Evolutionary conservation across 345 rosid genomes (phyloP).

Genomic region (Gossypium mustelinum): DNA sequence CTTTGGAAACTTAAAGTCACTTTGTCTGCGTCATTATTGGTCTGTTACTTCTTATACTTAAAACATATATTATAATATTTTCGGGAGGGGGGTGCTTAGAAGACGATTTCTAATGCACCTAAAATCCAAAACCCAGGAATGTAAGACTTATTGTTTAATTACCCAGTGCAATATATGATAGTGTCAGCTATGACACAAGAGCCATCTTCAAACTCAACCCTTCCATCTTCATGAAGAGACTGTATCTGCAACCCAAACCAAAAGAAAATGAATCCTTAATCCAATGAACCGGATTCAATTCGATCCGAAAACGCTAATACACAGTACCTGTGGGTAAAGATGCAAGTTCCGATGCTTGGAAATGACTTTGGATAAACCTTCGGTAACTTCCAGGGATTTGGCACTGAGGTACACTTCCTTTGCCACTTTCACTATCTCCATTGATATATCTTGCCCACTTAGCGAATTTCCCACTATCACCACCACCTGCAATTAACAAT

Average conservation of each 20-base stretch:
- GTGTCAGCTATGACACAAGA: slow-evolving; percentile 61
- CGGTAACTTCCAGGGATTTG: not conserved
- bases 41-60: not conserved
- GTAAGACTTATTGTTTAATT: slow-evolving; percentile 14
- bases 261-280: not conserved
- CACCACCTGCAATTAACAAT: slow-evolving; percentile 41
- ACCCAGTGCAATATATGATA: slow-evolving; percentile 91
- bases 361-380: slow-evolving; percentile 6
- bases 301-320: not conserved
- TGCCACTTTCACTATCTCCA: slow-evolving; percentile 79
- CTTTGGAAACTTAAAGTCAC: not conserved
- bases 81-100: too few species aligned
- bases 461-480: slow-evolving; percentile 76
- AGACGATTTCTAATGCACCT: too few species aligned
- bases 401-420: slow-evolving; percentile 16
- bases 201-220: slow-evolving; percentile 57
- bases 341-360: not conserved
- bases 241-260: slow-evolving; percentile 45
- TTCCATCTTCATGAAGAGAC: slow-evolving; percentile 61
- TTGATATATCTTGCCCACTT: slow-evolving; percentile 90
- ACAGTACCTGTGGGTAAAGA: slow-evolving; percentile 1
- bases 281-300: not conserved
- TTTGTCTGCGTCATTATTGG: slow-evolving; percentile 11
- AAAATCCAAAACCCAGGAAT: too few species aligned
- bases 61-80: not conserved